Base-by-base conservation (phyloP, 495 filamentous ascomycete species). In the Penicillium cosmopolitanum region DNA sequence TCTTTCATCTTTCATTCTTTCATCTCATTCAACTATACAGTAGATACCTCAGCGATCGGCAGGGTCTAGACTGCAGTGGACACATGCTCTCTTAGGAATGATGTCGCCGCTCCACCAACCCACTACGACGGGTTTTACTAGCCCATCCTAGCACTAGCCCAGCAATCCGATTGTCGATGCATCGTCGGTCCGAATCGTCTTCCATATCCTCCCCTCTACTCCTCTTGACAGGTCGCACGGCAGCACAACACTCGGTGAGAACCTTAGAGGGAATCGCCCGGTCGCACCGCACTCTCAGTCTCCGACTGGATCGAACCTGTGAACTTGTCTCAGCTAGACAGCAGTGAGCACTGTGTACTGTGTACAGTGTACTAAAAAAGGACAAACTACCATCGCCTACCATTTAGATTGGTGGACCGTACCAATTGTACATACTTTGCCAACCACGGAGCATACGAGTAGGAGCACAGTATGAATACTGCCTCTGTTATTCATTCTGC, bases 241-340 rank as follows among this genome's bases (percentile, higher is more conserved):
- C 42, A 21, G 42, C 42, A 16, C 42, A 44, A 16, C 42, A 44
- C 42, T 44, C 42, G 42, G 42, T 44, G 42, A 44, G 16, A 44
- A 44, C 42, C 42, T 16, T 44, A 44, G 42, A 44, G 12, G 10
- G 12, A 44, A 19, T 16, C 16, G 42, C 16, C n/a, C 36, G 42
- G 42, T 44, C 42, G n/a, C 42, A 44, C 42, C 15, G 42, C 18
- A 15, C 12, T 50, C 5, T 28, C 47, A 13, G 47, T 15, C 47
- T 50, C 47, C 21, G 47, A 50, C 47, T 33, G 47, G 28, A 50
- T 50, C 47, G 47, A 19, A 50, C 23, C 47, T 50, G 47, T 50
- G 23, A 2, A 28, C 47, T 50, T 50, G 47, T 50, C 47, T 50
- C 47, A 50, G 36, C 36, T 38, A n/a, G 34, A 36, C 23, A 23